Evolutionary conservation across 805 yeast genomes (phyloP).

Genomic region (Myxozyma vanderwaltii): DNA sequence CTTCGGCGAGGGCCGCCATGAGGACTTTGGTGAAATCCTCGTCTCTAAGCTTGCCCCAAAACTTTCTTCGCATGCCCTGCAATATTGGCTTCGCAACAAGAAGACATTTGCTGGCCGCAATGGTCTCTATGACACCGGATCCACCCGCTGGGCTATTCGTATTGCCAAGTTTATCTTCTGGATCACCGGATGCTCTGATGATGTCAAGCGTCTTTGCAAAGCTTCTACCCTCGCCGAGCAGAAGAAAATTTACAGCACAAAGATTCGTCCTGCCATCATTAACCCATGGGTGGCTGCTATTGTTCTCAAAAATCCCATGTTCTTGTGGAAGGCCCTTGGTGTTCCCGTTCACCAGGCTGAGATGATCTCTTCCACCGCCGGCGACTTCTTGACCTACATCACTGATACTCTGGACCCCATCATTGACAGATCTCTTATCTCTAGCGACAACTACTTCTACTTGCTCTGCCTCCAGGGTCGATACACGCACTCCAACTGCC

Average conservation of each 20-base stretch:
- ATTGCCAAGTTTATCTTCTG: constrained; percentile 63
- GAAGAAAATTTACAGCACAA: constrained; percentile 60
- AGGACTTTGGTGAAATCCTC: constrained; percentile 55
- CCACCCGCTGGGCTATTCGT: constrained; percentile 82
- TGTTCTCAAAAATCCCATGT: constrained; percentile 78
- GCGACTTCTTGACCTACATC: constrained; percentile 68
- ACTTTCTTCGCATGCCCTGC: constrained; percentile 77
- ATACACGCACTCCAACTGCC: constrained; percentile 67
- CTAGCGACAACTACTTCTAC: constrained; percentile 77
- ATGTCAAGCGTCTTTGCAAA: constrained; percentile 58
- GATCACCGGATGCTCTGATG: constrained; percentile 53
- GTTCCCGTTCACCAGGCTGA: constrained; percentile 83
- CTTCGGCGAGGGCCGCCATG: constrained; percentile 74
- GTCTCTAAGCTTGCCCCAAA: constrained; percentile 62
- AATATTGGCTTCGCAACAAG: constrained; percentile 74
- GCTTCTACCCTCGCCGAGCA: constrained; percentile 65
- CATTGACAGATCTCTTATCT: constrained; percentile 60
- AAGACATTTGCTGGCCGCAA: constrained; percentile 58
- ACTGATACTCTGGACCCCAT: constrained; percentile 79
- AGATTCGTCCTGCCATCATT: constrained; percentile 68
- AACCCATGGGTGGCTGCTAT: constrained; percentile 68
- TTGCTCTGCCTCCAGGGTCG: constrained; percentile 65
- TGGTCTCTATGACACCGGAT: constrained; percentile 80
- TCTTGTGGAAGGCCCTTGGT: constrained; percentile 87
- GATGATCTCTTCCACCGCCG: constrained; percentile 53